These are phyloP conservation scores for Pittosporum tobira DNA, from an alignment of 129 eudicot genomes.

Conservation along the genomic window DNA sequence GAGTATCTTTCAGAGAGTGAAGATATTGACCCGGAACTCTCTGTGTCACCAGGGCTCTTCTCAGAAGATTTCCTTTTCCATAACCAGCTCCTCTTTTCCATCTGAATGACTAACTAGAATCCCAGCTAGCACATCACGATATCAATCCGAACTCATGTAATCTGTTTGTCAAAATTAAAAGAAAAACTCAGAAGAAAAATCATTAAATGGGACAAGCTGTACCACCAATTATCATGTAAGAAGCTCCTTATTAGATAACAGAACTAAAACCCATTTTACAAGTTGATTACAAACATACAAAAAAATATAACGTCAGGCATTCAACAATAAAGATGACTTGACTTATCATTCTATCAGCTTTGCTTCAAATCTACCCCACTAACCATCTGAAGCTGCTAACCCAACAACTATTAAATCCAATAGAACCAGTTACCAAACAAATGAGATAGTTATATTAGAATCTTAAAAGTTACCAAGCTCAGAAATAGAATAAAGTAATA, in stretches of 20 bases:
- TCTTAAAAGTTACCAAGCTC: background rate
- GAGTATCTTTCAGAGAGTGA: constrained; percentile 82
- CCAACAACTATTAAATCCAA: constrained; percentile 1
- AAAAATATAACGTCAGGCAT: too few relatives aligned
- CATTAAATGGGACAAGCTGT: background rate
- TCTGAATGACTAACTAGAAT: constrained; percentile 13
- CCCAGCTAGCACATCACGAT: constrained; percentile 8
- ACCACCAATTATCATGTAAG: background rate
- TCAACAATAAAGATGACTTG: constrained; percentile 6
- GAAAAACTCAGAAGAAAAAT: background rate
- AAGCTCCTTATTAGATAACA: background rate
- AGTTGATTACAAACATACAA: background rate
- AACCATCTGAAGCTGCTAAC: constrained; percentile 4
- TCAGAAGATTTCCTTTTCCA: constrained; percentile 83
- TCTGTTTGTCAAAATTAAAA: background rate
- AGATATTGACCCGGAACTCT: constrained; percentile 75
- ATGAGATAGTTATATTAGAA: background rate
- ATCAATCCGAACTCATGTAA: constrained; percentile 15
- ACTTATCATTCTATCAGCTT: constrained; percentile 22
- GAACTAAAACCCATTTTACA: background rate
- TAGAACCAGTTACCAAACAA: background rate
- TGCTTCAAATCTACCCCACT: constrained; percentile 40
- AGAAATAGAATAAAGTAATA: background rate
- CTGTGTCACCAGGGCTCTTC: constrained; percentile 71
- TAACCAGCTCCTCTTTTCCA: constrained; percentile 86